phyloP scores from a whole-genome alignment of 2,329 filamentous ascomycete species.

The Basipetospora chlamydospora region DNA sequence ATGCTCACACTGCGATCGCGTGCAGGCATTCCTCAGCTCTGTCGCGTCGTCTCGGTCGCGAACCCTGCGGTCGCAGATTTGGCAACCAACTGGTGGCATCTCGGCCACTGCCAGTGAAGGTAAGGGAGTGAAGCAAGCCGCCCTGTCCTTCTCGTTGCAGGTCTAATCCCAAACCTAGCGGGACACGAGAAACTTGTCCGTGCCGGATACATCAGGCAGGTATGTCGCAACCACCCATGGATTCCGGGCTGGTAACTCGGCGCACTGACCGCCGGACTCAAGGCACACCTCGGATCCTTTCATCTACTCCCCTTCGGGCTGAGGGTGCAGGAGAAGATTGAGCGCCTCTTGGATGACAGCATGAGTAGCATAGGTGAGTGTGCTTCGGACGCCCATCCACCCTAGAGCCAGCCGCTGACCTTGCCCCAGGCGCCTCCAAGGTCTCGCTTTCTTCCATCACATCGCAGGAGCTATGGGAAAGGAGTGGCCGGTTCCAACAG shows the following conservation, averaged over 20 bases:
- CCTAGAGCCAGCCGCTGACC: too few relatives aligned
- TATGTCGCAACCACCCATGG: too few relatives aligned
- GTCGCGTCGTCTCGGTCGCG: not conserved
- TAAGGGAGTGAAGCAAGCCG: too few relatives aligned
- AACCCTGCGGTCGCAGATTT: constrained; percentile 50
- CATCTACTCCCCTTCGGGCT: constrained; percentile 80
- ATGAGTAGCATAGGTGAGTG: constrained; percentile 58
- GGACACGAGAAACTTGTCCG: constrained; percentile 54
- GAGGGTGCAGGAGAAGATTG: constrained; percentile 78
- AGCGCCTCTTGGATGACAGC: constrained; percentile 71
- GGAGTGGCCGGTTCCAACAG: constrained; percentile 64
- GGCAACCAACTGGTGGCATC: constrained; percentile 63
- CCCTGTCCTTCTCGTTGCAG: too few relatives aligned
- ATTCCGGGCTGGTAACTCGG: too few relatives aligned
- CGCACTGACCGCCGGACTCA: too few relatives aligned
- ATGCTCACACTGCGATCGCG: too few relatives aligned
- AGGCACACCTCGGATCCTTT: constrained; percentile 82
- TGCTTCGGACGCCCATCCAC: not conserved
- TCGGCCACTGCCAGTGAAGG: constrained; percentile 40
- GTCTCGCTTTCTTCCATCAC: constrained; percentile 74
- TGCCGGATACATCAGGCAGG: constrained; percentile 61
- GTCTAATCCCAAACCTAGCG: constrained; percentile 25
- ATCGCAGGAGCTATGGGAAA: constrained; percentile 68
- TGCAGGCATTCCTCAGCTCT: constrained; percentile 3
- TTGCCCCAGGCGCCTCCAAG: constrained; percentile 53